phyloP scores from a whole-genome alignment of 805 yeast species.

The Priceomyces haplophilus region DNA sequence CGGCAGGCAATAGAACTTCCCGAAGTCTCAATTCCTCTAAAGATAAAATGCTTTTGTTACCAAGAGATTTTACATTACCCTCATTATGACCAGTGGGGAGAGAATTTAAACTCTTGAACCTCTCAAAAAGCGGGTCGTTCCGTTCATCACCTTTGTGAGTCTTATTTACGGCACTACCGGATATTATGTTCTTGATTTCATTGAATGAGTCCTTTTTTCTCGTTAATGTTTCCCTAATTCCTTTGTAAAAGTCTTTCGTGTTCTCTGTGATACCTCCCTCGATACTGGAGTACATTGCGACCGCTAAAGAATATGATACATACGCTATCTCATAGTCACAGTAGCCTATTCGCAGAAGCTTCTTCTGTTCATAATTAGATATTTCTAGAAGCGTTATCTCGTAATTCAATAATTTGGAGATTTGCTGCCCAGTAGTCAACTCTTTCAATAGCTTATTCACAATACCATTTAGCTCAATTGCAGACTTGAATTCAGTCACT shows the following conservation, averaged over 20 bases:
- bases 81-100: background rate
- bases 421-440: slow-evolving; percentile 9
- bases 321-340: slow-evolving; percentile 40
- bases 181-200: slow-evolving; percentile 1
- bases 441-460: slow-evolving; percentile 7
- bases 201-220: slow-evolving; percentile 13
- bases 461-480: slow-evolving; percentile 1
- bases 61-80: background rate
- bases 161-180: background rate
- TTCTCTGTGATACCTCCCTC: slow-evolving; percentile 8
- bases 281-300: slow-evolving; percentile 10
- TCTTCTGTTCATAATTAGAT: slow-evolving; percentile 31
- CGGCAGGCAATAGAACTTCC: slow-evolving; percentile 19
- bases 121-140: slow-evolving; percentile 23
- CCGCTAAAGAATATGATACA: slow-evolving; percentile 20
- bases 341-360: slow-evolving; percentile 23
- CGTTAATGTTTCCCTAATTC: slow-evolving; percentile 15
- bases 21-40: slow-evolving; percentile 10
- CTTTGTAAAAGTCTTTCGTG: slow-evolving; percentile 15
- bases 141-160: slow-evolving; percentile 1
- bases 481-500: slow-evolving; percentile 1
- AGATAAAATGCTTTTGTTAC: background rate
- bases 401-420: slow-evolving; percentile 20
- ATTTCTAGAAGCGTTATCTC: slow-evolving; percentile 33
- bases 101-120: slow-evolving; percentile 20